Conservation (phyloP, 2,329 filamentous ascomycete species). For the Emergomyces pasteurianus region DNA sequence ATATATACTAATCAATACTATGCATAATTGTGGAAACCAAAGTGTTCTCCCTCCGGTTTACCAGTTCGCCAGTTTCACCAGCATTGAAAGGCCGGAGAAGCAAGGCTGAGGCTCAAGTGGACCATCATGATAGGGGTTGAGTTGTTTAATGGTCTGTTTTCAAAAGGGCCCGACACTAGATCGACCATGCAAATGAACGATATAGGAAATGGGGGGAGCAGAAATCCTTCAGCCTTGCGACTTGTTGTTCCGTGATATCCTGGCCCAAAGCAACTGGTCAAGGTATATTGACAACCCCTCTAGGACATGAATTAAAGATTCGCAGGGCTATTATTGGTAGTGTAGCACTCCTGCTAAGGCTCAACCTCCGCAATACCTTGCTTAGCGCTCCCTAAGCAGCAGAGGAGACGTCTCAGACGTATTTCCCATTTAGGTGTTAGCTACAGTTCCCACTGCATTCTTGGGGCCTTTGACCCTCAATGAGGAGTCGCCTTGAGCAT, state of each 20-base stretch:
- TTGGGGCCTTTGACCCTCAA: no score
- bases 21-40: neutral
- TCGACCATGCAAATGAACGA: neutral
- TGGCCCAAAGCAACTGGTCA: neutral
- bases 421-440: no score
- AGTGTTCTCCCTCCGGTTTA: neutral
- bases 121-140: neutral
- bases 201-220: neutral
- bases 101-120: neutral
- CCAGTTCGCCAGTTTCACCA: neutral
- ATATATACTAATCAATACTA: neutral
- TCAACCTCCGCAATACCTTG: no score
- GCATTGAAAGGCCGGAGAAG: neutral
- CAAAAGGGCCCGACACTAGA: neutral
- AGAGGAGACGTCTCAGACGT: no score
- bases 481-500: no score
- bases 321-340: neutral
- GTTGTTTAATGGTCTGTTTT: neutral
- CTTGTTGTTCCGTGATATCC: neutral
- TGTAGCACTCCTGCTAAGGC: neutral
- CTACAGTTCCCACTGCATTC: no score
- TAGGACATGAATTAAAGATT: neutral
- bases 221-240: neutral
- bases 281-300: neutral
- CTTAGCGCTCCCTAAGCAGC: no score